A percentile compares a stretch with the other conserved stretches of the same genome.
These are phyloP conservation scores for Quercus berberidifolia DNA, from an alignment of 306 rosid species.

Conservation along the genomic window DNA sequence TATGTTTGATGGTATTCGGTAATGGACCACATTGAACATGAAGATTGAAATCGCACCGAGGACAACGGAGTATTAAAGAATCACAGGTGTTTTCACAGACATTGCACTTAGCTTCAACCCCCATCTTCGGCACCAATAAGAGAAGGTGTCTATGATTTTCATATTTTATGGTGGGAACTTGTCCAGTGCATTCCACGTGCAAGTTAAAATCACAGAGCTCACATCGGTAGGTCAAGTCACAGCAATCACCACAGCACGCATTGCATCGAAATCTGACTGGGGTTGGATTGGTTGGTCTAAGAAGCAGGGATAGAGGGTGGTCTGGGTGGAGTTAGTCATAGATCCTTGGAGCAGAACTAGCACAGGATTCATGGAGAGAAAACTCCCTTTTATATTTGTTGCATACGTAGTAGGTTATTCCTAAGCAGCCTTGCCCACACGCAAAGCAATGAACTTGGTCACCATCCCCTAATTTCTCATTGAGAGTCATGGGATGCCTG, in stretches of 20 bases:
- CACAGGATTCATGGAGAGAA: not conserved
- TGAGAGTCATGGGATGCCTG: not conserved
- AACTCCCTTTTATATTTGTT: not conserved
- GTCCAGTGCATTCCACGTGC: not conserved
- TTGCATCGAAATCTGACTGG: not conserved
- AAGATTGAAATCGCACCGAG: not conserved
- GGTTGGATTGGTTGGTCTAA: too few relatives aligned
- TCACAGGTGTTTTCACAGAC: not conserved
- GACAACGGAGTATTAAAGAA: not conserved
- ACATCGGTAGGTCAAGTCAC: not conserved
- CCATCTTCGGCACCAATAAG: not conserved
- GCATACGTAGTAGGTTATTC: not conserved
- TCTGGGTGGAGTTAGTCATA: too few relatives aligned
- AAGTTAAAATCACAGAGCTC: not conserved
- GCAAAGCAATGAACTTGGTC: not conserved
- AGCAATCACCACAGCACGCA: not conserved
- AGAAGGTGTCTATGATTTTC: not conserved
- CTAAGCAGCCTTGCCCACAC: not conserved
- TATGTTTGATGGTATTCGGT: not conserved
- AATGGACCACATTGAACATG: slow-evolving; percentile 10
- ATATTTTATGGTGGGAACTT: not conserved
- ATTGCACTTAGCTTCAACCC: not conserved
- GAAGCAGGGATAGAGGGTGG: too few relatives aligned
- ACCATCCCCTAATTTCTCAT: too few relatives aligned
- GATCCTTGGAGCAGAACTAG: too few relatives aligned